Evolutionary conservation across 2,329 filamentous ascomycete species (phyloP).

Genomic region (Epichloe gansuensis): DNA sequence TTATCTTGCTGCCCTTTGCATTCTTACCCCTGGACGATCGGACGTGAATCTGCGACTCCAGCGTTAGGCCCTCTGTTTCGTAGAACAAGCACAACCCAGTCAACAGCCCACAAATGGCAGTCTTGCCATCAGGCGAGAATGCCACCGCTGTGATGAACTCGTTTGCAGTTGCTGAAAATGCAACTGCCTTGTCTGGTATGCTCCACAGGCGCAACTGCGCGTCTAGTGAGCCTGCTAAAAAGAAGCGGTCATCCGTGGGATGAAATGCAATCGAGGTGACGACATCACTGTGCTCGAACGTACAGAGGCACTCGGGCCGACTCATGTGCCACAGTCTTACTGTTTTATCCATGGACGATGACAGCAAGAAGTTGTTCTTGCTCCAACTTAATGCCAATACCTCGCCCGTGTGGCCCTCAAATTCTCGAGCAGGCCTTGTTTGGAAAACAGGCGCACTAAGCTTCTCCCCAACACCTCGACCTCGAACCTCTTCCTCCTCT

Average conservation of each 20-base stretch:
- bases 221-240: slow-evolving; percentile 85
- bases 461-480: slow-evolving; percentile 34
- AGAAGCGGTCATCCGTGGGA: slow-evolving; percentile 89
- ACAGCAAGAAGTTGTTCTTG: slow-evolving; percentile 95
- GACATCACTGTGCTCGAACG: slow-evolving; percentile 89
- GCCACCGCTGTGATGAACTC: slow-evolving; percentile 91
- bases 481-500: slow-evolving; percentile 29
- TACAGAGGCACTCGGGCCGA: slow-evolving; percentile 74
- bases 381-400: slow-evolving; percentile 93
- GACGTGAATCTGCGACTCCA: slow-evolving; percentile 80
- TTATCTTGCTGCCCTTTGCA: slow-evolving; percentile 94
- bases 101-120: slow-evolving; percentile 76
- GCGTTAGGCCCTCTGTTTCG: slow-evolving; percentile 80
- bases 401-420: slow-evolving; percentile 70
- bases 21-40: slow-evolving; percentile 85
- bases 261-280: slow-evolving; percentile 94
- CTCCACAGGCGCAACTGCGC: slow-evolving; percentile 85
- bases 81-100: slow-evolving; percentile 82
- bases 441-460: slow-evolving; percentile 86
- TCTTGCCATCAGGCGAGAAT: slow-evolving; percentile 85
- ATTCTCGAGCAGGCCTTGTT: slow-evolving; percentile 64
- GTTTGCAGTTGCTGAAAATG: slow-evolving; percentile 61
- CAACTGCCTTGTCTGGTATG: slow-evolving; percentile 90
- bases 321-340: slow-evolving; percentile 89
- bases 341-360: slow-evolving; percentile 96